Conservation (phyloP, 1,284 basidiomycete genomes). For the Pseudozyma thailandica region DNA sequence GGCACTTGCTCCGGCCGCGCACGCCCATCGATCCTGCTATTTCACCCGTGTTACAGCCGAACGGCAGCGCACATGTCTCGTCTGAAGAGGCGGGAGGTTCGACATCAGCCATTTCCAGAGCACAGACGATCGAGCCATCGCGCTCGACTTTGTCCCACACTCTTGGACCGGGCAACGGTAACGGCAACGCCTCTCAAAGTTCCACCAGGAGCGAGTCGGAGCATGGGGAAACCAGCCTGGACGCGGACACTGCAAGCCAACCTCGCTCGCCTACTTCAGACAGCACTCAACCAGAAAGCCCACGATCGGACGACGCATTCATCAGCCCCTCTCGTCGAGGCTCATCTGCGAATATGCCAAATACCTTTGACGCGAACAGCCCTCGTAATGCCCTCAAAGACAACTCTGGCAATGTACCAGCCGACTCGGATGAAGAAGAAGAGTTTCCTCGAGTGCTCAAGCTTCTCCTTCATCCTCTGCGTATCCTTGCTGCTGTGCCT, state of each 20-base stretch:
- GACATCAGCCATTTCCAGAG: not conserved
- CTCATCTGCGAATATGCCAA: not conserved
- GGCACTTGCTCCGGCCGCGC: constrained; percentile 29
- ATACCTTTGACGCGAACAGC: not conserved
- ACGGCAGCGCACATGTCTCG: not conserved
- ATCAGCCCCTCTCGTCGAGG: not conserved
- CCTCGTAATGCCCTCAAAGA: not conserved
- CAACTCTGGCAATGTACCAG: not conserved
- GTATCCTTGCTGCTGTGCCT: constrained; percentile 64
- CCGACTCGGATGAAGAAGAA: constrained; percentile 27
- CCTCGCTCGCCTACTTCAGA: constrained; percentile 26
- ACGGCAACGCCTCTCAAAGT: not conserved
- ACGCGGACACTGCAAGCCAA: constrained; percentile 5
- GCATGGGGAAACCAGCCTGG: not conserved
- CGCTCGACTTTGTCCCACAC: not conserved
- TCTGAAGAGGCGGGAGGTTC: not conserved
- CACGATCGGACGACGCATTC: not conserved
- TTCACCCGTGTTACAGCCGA: not conserved
- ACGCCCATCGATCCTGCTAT: constrained; percentile 20
- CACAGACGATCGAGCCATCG: not conserved
- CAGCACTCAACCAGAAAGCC: constrained; percentile 24
- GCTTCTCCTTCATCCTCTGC: constrained; percentile 59
- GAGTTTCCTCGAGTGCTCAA: constrained; percentile 50
- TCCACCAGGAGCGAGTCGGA: too few species aligned
- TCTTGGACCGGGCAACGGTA: not conserved